A percentile compares a stretch with the other conserved stretches of the same genome.
Conservation (phyloP, 2,329 filamentous ascomycete species). For the Stagonosporopsis vannaccii region DNA sequence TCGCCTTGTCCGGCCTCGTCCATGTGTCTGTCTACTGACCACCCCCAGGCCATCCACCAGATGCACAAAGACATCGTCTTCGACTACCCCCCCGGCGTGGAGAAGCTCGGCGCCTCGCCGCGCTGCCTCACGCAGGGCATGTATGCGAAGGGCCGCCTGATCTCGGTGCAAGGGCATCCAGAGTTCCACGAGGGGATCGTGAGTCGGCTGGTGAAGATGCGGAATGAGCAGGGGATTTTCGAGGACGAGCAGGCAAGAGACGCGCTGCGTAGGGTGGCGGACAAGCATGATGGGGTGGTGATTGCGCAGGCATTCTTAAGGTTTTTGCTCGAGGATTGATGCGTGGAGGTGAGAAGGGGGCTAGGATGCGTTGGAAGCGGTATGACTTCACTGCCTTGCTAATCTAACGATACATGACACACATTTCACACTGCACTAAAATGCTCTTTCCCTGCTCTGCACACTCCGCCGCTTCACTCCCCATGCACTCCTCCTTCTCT, state of each 20-base stretch:
- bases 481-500: not conserved
- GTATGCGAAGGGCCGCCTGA: conserved; percentile 70
- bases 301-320: conserved; percentile 77
- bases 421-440: too few relatives aligned
- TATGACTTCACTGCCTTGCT: too few relatives aligned
- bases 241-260: conserved; percentile 72
- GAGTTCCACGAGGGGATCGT: conserved; percentile 80
- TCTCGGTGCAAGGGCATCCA: conserved; percentile 86
- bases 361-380: not conserved
- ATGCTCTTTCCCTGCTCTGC: too few relatives aligned
- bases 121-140: conserved; percentile 81
- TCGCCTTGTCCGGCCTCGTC: too few relatives aligned
- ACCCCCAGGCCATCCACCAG: conserved; percentile 75
- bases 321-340: conserved; percentile 71
- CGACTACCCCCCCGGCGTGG: conserved; percentile 66
- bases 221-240: conserved; percentile 74
- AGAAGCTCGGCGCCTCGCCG: conserved; percentile 69
- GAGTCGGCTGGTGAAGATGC: conserved; percentile 68
- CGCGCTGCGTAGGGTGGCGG: conserved; percentile 69
- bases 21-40: too few relatives aligned
- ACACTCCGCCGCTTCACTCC: too few relatives aligned
- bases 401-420: too few relatives aligned
- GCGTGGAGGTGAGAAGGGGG: not conserved
- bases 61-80: conserved; percentile 85
- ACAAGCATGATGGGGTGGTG: conserved; percentile 79